Evolutionary conservation across 179 eudicot genomes (phyloP).

Genomic region (Pouteria campechiana): DNA sequence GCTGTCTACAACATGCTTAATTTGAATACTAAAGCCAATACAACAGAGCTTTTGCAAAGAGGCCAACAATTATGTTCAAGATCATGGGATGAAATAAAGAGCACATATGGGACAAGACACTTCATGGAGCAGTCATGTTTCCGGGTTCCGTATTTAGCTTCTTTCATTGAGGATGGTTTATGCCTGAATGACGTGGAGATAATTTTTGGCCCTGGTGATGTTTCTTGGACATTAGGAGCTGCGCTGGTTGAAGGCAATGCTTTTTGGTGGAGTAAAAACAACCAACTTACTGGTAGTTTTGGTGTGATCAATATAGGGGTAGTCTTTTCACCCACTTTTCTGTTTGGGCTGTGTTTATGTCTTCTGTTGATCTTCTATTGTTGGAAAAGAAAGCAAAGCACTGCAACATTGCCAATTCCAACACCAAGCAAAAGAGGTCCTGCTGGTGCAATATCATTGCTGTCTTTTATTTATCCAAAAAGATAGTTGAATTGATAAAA

Average conservation of each 20-base stretch:
- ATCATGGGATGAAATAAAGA: conserved; percentile 25
- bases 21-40: conserved; percentile 39
- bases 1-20: conserved; percentile 56
- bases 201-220: conserved; percentile 71
- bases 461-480: conserved; percentile 21
- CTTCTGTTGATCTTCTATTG: conserved; percentile 37
- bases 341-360: conserved; percentile 33
- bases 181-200: conserved; percentile 41
- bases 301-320: conserved; percentile 11
- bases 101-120: conserved; percentile 6
- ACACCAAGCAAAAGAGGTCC: conserved; percentile 46
- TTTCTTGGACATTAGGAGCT: conserved; percentile 86
- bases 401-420: too few relatives aligned
- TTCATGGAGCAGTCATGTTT: conserved; percentile 45
- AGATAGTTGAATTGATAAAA: conserved; percentile 11
- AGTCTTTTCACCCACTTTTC: conserved; percentile 27
- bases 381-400: conserved; percentile 59
- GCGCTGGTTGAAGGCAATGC: conserved; percentile 48
- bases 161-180: conserved; percentile 54
- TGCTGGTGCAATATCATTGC: conserved; percentile 27
- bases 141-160: conserved; percentile 52
- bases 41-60: conserved; percentile 46
- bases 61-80: conserved; percentile 46
- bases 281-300: conserved; percentile 3
- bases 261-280: conserved; percentile 20